Percentiles rank a stretch among this genome's conserved stretches.
Evolutionary conservation across 192 early-diverging fungal genomes (phyloP).

Genomic region (Backusella australiensis): DNA sequence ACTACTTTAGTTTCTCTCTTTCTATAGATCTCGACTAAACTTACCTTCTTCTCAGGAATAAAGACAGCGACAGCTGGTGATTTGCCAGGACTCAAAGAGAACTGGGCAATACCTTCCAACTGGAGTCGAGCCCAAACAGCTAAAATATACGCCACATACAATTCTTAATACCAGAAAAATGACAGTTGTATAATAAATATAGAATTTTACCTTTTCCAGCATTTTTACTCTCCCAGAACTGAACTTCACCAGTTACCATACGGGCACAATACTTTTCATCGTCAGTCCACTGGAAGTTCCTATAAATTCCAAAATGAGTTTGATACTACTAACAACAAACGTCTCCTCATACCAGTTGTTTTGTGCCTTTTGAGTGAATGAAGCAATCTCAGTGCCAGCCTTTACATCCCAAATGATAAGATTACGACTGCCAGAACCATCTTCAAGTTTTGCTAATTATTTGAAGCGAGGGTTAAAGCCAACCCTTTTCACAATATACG

Average conservation of each 20-base stretch:
- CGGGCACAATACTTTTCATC: constrained; percentile 87
- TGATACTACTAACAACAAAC: not conserved
- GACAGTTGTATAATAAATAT: no score
- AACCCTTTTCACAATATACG: no score
- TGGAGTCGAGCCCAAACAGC: constrained; percentile 53
- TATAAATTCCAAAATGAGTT: constrained; percentile 15
- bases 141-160: not conserved
- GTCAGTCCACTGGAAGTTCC: constrained; percentile 93
- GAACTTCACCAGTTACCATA: constrained; percentile 84
- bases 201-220: constrained; percentile 46
- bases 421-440: constrained; percentile 71
- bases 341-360: constrained; percentile 52
- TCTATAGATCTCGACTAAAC: not conserved
- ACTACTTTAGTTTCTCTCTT: not conserved
- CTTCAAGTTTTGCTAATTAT: constrained; percentile 64
- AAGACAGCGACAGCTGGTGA: constrained; percentile 84
- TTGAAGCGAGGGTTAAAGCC: not conserved
- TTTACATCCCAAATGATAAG: constrained; percentile 76
- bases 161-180: not conserved
- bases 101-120: constrained; percentile 76
- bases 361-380: constrained; percentile 83
- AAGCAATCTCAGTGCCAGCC: constrained; percentile 64
- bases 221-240: constrained; percentile 76
- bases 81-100: constrained; percentile 88
- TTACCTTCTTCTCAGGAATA: constrained; percentile 77